These are phyloP conservation scores for Echites panduratus DNA, from an alignment of 257 asterid species.

Conservation along the genomic window DNA sequence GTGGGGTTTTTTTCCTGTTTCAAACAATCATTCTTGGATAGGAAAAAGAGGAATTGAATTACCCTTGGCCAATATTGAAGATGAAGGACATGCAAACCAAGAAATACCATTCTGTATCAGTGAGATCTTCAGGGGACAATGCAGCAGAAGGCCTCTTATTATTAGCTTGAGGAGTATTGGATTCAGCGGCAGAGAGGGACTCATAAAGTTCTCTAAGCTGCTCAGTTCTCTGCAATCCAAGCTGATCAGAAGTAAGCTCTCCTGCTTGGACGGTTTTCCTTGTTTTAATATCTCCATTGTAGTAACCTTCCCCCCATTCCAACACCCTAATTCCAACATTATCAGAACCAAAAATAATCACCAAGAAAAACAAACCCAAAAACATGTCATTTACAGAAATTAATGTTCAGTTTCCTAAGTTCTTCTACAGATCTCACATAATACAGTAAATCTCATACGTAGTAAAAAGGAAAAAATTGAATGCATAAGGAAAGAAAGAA, in stretches of 20 bases:
- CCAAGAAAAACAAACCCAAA: not conserved
- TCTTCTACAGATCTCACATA: not conserved
- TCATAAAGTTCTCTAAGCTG: slow-evolving; percentile 71
- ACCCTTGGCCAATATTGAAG: slow-evolving; percentile 79
- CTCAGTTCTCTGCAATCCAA: slow-evolving; percentile 77
- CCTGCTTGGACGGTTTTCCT: slow-evolving; percentile 70
- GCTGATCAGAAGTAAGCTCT: slow-evolving; percentile 50
- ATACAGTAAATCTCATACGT: not conserved
- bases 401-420: not conserved
- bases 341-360: not conserved
- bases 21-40: not conserved
- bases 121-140: slow-evolving; percentile 92
- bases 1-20: no score
- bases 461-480: no score
- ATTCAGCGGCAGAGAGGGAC: slow-evolving; percentile 62
- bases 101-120: slow-evolving; percentile 94
- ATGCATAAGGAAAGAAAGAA: not conserved
- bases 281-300: slow-evolving; percentile 91
- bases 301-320: slow-evolving; percentile 90
- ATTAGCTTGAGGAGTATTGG: slow-evolving; percentile 46
- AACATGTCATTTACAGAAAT: not conserved
- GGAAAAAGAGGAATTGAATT: slow-evolving; percentile 17
- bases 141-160: slow-evolving; percentile 65
- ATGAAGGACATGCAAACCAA: slow-evolving; percentile 94
- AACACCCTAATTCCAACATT: slow-evolving; percentile 38